Percentiles rank a stretch among this genome's conserved stretches.
These are phyloP conservation scores for Penicillium coffeae DNA, from an alignment of 495 filamentous ascomycete genomes.

Conservation along the genomic window DNA sequence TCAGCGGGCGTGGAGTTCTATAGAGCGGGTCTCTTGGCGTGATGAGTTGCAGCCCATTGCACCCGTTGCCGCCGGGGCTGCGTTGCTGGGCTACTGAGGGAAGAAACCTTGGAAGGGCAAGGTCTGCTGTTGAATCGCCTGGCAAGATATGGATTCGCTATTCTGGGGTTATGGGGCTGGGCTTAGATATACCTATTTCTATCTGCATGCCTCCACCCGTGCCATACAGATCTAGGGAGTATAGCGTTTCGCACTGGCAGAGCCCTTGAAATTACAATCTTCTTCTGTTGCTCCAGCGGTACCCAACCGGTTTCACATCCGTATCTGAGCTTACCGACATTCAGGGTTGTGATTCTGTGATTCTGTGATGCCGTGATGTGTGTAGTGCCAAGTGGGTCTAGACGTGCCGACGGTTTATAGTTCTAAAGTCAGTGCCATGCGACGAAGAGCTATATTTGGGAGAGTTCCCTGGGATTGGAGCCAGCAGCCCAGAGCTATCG, in stretches of 20 bases:
- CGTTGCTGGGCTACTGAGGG: background rate
- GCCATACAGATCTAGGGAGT: no score
- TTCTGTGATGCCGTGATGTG: background rate
- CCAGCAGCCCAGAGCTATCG: background rate
- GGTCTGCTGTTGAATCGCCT: no score
- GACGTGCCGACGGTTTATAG: background rate
- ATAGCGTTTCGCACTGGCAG: no score
- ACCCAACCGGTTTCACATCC: background rate
- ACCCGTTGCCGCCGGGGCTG: slow-evolving; percentile 17
- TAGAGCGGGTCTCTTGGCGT: slow-evolving; percentile 16
- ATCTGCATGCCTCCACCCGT: no score
- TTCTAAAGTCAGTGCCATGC: background rate
- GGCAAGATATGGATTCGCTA: no score
- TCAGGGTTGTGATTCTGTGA: background rate
- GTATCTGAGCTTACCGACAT: background rate
- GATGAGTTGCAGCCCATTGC: slow-evolving; percentile 26
- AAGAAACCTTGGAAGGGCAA: no score
- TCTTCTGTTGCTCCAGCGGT: no score
- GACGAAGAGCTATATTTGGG: slow-evolving; percentile 21
- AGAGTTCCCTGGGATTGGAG: background rate
- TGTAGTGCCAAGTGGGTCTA: background rate
- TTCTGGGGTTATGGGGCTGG: no score
- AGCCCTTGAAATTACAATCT: no score
- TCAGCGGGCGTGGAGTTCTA: slow-evolving; percentile 10
- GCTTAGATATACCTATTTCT: no score